Evolutionary conservation across 495 filamentous ascomycete genomes (phyloP), one percentile per base, ranked within the genome.

Genomic region (Amniculicola lignicola): DNA sequence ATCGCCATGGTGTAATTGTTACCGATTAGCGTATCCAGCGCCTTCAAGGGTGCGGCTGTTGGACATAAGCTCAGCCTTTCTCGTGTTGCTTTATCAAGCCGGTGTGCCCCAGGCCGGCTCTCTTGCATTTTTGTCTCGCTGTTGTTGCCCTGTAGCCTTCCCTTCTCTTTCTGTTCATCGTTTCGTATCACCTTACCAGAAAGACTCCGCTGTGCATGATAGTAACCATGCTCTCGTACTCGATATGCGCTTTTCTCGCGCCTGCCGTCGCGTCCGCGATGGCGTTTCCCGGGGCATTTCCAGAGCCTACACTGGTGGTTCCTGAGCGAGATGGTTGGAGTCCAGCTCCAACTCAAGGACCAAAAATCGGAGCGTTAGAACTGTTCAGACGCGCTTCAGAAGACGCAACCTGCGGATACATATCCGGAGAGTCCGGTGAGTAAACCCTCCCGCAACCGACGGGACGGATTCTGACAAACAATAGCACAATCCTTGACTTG

Each of bases 271-370:
- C 28, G 28, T 54, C 61, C 1, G 61, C 61, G 16, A 38, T 38
- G 35, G 61, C 61, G 10, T 55, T 63, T 25, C 56, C 61, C n/a
- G 40, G 35, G 23, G 61, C 61, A 9, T 56, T 64, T 25, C 61
- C 61, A 11, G 51, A 56, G 25, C 56, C 61, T 0, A 64, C 61
- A 1, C 39, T 63, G 11, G 24, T 55, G 0, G 48, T 55, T 6
- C 61, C 61, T 14, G 56, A 21, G 2, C 23, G 11, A n/a, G 51
- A 64, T 36, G 36, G 21, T 15, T 64, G 56, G 61, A 64, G 56
- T 53, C 61, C 61, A 11, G 57, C 46, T 16, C 56, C 61, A 12
- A 64, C 61, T 12, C 12, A 39, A 22, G 61, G 36, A 16, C 61
- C 61, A 0, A 33, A 46, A 33, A 6, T 63, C 0, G 54, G 54